A percentile compares a stretch with the other conserved stretches of the same genome.
Conservation (phyloP, 768 basidiomycete genomes). For the Boletus rufocinnamomeus region DNA sequence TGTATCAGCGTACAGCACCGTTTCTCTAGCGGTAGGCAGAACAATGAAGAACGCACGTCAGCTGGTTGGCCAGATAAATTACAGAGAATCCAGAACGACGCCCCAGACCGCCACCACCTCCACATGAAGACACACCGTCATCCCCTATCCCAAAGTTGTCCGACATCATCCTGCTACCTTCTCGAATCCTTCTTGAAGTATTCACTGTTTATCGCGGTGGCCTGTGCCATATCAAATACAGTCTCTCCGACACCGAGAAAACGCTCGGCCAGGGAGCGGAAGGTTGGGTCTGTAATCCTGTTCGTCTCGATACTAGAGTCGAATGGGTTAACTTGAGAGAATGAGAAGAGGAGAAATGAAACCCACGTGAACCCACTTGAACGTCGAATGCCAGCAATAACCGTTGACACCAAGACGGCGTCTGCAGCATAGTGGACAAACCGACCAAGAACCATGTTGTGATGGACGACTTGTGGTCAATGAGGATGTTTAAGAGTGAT, state of each 20-base stretch:
- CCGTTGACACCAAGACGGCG: slow-evolving; percentile 81
- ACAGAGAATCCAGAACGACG: slow-evolving; percentile 27
- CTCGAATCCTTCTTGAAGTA: slow-evolving; percentile 70
- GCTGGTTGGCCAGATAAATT: slow-evolving; percentile 30
- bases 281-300: slow-evolving; percentile 72
- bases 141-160: background rate
- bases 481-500: slow-evolving; percentile 4
- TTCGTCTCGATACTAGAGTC: slow-evolving; percentile 61
- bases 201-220: slow-evolving; percentile 79
- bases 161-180: slow-evolving; percentile 28
- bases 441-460: slow-evolving; percentile 62
- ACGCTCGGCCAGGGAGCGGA: slow-evolving; percentile 73
- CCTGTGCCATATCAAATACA: slow-evolving; percentile 83
- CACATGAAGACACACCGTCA: slow-evolving; percentile 10
- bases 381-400: slow-evolving; percentile 87
- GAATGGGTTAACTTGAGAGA: slow-evolving; percentile 1
- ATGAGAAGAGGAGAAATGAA: slow-evolving; percentile 6
- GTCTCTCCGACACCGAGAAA: slow-evolving; percentile 89
- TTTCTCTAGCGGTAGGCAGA: slow-evolving; percentile 13
- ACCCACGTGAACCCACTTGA: slow-evolving; percentile 90
- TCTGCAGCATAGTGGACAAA: slow-evolving; percentile 84
- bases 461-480: background rate
- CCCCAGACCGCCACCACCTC: slow-evolving; percentile 9
- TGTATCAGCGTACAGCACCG: slow-evolving; percentile 4
- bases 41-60: slow-evolving; percentile 28